Base-by-base conservation (phyloP, 1,284 basidiomycete genomes). In the Ustilago shanxiensis region DNA sequence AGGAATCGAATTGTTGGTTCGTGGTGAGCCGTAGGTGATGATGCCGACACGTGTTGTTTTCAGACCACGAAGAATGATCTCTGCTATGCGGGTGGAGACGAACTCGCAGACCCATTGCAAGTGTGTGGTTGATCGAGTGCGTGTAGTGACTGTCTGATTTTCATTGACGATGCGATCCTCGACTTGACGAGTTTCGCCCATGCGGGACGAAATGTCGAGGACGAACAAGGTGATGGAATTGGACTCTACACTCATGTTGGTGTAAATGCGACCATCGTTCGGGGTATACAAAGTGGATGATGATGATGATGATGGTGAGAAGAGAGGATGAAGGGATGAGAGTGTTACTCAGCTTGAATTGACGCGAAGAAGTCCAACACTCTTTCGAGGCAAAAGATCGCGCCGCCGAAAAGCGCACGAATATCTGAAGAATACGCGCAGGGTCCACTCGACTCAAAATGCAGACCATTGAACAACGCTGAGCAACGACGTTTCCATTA, bases 41-140 rank as follows among this genome's bases (percentile, higher is more conserved):
- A 98, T 90, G 20, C 93, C 93, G 82, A 94, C 94, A 80, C 93
- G 91, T 81, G 96, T 95, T 11, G 95, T 96, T 88, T 97, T 97
- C 49, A 95, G 89, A 6, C 91, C 93, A 76, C 92, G 91, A 83
- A 91, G 94, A 69, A 97, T 94, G 91, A 95, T 93, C 77, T 95
- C 93, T 84, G 95, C 93, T 41, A 95, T 90, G 86, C 93, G 93
- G 65, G 94, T 89, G 82, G 93, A 93, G 22, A 95, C 92, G 80
- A 91, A 95, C 81, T 95, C 93, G 61, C 95, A 89, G 0, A 90
- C 89, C 90, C 92, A 93, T 82, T 93, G 89, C 28, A 98, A 88
- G 82, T 93, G 92, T 13, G 92, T 77, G 26, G 69, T 80, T 28
- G 50, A 50, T 28, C 79, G 69, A 47, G 64, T 93, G 87, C 49